These are phyloP conservation scores for Ganoderma lucidum DNA, from an alignment of 1,284 basidiomycete genomes.

Conservation along the genomic window DNA sequence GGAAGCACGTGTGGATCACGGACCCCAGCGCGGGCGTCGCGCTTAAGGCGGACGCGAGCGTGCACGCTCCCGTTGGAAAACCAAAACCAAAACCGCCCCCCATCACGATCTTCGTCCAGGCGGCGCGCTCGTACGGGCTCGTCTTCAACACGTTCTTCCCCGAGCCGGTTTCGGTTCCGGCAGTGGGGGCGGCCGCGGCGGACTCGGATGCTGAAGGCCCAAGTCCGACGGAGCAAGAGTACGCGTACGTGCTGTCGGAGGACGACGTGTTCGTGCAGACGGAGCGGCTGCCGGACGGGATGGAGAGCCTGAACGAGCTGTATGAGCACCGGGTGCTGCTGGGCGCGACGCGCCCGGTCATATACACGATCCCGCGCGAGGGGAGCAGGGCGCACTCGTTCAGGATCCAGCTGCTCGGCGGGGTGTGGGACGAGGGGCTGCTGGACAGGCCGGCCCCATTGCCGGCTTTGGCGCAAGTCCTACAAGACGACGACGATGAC, in stretches of 20 bases:
- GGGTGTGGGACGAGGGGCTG: constrained; percentile 23
- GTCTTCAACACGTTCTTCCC: constrained; percentile 32
- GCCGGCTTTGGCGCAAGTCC: neutral
- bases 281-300: constrained; percentile 9
- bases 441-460: neutral
- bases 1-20: constrained; percentile 55
- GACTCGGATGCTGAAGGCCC: too few relatives aligned
- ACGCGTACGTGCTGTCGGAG: constrained; percentile 12
- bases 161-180: neutral
- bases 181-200: neutral
- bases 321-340: constrained; percentile 47
- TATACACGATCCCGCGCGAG: constrained; percentile 47
- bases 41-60: constrained; percentile 41
- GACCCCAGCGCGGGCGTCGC: constrained; percentile 50
- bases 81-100: constrained; percentile 48
- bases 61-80: constrained; percentile 27
- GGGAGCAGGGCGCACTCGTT: constrained; percentile 10
- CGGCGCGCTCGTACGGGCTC: constrained; percentile 13
- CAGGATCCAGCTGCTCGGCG: constrained; percentile 19
- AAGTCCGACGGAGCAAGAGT: neutral
- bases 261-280: constrained; percentile 23
- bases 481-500: neutral
- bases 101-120: constrained; percentile 39
- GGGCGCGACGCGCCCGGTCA: constrained; percentile 55
- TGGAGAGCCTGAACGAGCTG: constrained; percentile 7